phyloP scores from a whole-genome alignment of 2,329 filamentous ascomycete genomes.

The Penicillium hordei region DNA sequence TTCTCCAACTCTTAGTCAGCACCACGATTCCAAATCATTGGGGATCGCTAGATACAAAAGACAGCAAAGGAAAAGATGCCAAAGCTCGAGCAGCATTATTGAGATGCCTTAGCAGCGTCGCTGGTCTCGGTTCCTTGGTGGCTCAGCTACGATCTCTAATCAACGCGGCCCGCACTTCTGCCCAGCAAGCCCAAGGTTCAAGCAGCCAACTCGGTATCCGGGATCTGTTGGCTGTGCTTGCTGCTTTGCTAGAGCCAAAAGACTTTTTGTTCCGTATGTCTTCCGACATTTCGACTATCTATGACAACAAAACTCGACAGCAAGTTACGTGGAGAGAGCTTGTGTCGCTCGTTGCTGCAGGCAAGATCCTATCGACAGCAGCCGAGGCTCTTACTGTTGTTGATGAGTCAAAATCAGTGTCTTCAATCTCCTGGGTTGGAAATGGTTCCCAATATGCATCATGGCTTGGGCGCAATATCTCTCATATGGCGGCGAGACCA shows the following conservation, averaged over 20 bases:
- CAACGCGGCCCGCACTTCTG: conserved; percentile 23
- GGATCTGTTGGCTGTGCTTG: conserved; percentile 39
- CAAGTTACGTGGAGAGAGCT: conserved; percentile 64
- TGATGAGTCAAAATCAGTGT: conserved; percentile 28
- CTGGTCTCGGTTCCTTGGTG: conserved; percentile 74
- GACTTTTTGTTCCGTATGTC: conserved; percentile 47
- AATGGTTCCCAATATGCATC: conserved; percentile 63
- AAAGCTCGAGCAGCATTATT: conserved; percentile 51
- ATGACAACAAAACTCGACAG: conserved; percentile 45
- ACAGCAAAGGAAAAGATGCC: conserved; percentile 15
- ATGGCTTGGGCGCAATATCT: conserved; percentile 71
- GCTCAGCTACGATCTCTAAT: conserved; percentile 66
- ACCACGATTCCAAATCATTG: conserved; percentile 82
- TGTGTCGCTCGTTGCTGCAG: conserved; percentile 58
- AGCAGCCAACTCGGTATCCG: conserved; percentile 34
- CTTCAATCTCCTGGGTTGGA: conserved; percentile 58
- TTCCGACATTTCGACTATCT: conserved; percentile 44
- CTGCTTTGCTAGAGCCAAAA: conserved; percentile 45
- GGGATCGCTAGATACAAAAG: conserved; percentile 53
- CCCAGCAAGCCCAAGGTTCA: conserved; percentile 36
- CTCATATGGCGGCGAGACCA: conserved; percentile 44
- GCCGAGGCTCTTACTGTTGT: conserved; percentile 55
- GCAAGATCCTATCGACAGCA: conserved; percentile 57
- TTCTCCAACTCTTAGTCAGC: conserved; percentile 72
- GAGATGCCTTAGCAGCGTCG: conserved; percentile 67